Evolutionary conservation across 2,329 filamentous ascomycete genomes (phyloP).

Genomic region (Amphichorda felina): DNA sequence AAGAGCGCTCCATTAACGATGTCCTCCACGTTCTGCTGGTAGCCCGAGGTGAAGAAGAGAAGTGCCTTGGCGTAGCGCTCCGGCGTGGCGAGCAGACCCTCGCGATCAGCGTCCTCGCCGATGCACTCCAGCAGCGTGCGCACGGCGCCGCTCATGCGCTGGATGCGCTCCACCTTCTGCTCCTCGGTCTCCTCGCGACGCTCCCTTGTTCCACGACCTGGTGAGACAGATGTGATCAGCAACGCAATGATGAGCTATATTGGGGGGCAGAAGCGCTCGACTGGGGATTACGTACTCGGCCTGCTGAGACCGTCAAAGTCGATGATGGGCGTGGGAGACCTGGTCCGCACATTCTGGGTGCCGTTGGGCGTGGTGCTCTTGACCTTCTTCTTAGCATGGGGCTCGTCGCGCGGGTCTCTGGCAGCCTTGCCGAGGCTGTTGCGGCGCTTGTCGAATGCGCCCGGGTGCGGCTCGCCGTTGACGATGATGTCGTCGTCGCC

Average conservation of each 20-base stretch:
- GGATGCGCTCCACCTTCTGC: constrained; percentile 34
- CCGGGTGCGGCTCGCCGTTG: constrained; percentile 17
- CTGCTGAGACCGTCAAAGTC: constrained; percentile 51
- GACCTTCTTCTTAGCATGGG: constrained; percentile 21
- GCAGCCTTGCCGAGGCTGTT: constrained; percentile 48
- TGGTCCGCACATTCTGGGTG: background rate
- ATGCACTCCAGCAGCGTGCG: constrained; percentile 57
- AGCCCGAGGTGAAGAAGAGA: constrained; percentile 92
- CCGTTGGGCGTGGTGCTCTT: constrained; percentile 1
- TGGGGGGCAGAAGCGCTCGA: too few species aligned
- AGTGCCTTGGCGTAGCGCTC: constrained; percentile 89
- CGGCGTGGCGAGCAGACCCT: constrained; percentile 57
- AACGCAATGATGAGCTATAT: background rate
- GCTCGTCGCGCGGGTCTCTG: constrained; percentile 47
- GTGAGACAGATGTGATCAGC: too few species aligned
- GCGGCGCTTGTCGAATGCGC: constrained; percentile 27
- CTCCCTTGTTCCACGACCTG: constrained; percentile 52
- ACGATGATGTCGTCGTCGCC: constrained; percentile 6
- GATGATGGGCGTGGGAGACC: constrained; percentile 43
- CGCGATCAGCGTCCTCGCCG: constrained; percentile 54
- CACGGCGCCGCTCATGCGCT: constrained; percentile 49
- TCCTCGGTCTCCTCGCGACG: constrained; percentile 42
- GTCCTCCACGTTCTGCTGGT: constrained; percentile 85
- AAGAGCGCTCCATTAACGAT: constrained; percentile 93
- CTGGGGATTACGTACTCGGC: constrained; percentile 32